Evolutionary conservation across 2,329 filamentous ascomycete species (phyloP).

Genomic region (Fusarium chuoi): DNA sequence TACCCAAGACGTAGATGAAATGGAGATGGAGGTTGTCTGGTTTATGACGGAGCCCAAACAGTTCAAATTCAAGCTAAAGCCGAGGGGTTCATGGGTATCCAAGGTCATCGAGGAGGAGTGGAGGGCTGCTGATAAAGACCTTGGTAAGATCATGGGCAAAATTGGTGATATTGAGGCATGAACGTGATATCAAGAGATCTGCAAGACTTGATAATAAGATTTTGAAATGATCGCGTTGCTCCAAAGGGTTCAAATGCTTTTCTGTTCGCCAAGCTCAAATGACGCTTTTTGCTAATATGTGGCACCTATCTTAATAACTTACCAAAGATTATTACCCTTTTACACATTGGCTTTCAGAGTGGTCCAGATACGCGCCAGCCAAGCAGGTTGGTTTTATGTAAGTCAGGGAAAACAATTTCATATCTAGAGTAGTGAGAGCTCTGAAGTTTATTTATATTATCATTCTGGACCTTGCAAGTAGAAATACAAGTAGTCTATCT

Average conservation of each 20-base stretch:
- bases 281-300: no score
- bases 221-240: neutral
- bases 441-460: no score
- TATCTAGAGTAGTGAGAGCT: no score
- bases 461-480: no score
- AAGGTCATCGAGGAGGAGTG: neutral
- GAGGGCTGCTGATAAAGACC: neutral
- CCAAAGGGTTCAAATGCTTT: neutral
- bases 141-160: neutral
- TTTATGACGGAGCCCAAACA: neutral
- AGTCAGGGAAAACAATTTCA: no score
- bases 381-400: no score
- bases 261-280: neutral
- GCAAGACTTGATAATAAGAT: fast-evolving
- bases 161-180: neutral
- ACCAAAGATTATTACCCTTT: no score
- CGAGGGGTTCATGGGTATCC: neutral
- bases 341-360: no score
- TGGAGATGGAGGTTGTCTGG: neutral
- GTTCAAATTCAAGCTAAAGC: neutral
- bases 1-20: neutral
- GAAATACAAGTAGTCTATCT: no score
- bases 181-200: fast-evolving
- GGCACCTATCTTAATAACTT: no score
- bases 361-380: no score